Base-by-base conservation (phyloP, 2,329 filamentous ascomycete genomes). In the Madurella mycetomatis region DNA sequence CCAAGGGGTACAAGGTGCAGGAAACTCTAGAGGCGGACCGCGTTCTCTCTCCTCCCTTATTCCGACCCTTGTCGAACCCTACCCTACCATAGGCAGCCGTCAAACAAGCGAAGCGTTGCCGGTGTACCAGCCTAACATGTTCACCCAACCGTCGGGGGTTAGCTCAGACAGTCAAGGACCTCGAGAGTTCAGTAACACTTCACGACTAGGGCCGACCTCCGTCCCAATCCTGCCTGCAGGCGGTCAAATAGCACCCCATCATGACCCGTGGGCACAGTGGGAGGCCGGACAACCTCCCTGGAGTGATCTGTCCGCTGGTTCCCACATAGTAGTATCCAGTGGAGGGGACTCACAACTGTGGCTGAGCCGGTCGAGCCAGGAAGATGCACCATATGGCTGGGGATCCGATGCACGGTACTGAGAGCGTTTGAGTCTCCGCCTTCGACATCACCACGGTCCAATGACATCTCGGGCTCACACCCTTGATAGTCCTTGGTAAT, bases 101-200 rank as follows among this genome's bases (percentile, higher is more conserved):
- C 52, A 44, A 40, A 16, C 42, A 12, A 5, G 17, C 5, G 42
- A 47, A n/a, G 8, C 11, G 1, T 7, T 25, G 7, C 25, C 25
- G 25, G 18, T 44, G 11, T 51, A 43, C 39, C 19, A 42, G 2
- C 12, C 41, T 4, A 31, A 43, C 31, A 17, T 53, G 34, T 53
- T 51, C 19, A 45, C 47, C 9, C 47, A 46, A 4, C 50, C 50
- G n/a, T 47, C 47, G 1, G 43, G 50, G 32, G 49, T 49, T 25
- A 25, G 30, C 9, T 53, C 51, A 9, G 54, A 37, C 32, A 42
- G 16, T 7, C 42, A 30, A 9, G 42, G 40, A n/a, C 34, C 40
- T 25, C 41, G 41, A 13, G 45, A 43, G 13, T 50, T 53, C n/a
- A 30, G 7, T 17, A n/a, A 13, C 1, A 16, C 31, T 8, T n/a